phyloP scores from a whole-genome alignment of 2,329 filamentous ascomycete genomes.

The Xylariaceae sp. region DNA sequence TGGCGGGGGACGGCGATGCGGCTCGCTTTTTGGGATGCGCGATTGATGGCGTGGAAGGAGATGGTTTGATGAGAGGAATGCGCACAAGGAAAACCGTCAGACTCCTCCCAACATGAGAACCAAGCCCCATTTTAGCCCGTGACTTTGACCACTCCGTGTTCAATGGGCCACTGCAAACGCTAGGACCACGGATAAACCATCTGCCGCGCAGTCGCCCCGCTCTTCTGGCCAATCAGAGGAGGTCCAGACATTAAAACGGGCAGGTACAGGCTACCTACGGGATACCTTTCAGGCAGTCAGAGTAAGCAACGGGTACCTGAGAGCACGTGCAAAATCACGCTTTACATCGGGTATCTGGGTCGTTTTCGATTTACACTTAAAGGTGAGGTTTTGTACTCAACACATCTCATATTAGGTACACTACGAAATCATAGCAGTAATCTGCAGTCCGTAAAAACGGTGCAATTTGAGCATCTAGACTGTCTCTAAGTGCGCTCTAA shows the following conservation, averaged over 20 bases:
- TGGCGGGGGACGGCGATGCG: conserved; percentile 52
- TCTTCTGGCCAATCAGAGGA: conserved; percentile 4
- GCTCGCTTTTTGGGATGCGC: conserved; percentile 53
- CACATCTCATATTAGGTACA: too few relatives aligned
- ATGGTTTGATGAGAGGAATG: conserved; percentile 34
- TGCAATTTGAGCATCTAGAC: too few relatives aligned
- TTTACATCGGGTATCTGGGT: too few relatives aligned
- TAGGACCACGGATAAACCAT: conserved; percentile 22
- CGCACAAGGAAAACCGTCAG: conserved; percentile 30
- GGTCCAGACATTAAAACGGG: neutral
- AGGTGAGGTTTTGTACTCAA: too few relatives aligned
- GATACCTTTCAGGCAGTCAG: too few relatives aligned
- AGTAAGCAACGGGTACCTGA: too few relatives aligned
- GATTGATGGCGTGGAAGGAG: conserved; percentile 42
- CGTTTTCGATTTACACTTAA: too few relatives aligned
- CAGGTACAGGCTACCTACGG: conserved; percentile 1
- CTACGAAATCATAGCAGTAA: too few relatives aligned
- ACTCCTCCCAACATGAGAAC: conserved; percentile 23
- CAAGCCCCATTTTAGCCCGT: conserved; percentile 31
- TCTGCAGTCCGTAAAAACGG: too few relatives aligned
- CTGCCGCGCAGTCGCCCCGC: neutral
- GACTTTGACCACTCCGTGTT: conserved; percentile 29
- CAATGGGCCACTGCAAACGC: conserved; percentile 13
- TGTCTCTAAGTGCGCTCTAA: too few relatives aligned
- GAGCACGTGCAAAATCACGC: too few relatives aligned